A percentile compares a stretch with the other conserved stretches of the same genome.
phyloP scores from a whole-genome alignment of 2,329 filamentous ascomycete genomes.

The Aspergillus sp. region DNA sequence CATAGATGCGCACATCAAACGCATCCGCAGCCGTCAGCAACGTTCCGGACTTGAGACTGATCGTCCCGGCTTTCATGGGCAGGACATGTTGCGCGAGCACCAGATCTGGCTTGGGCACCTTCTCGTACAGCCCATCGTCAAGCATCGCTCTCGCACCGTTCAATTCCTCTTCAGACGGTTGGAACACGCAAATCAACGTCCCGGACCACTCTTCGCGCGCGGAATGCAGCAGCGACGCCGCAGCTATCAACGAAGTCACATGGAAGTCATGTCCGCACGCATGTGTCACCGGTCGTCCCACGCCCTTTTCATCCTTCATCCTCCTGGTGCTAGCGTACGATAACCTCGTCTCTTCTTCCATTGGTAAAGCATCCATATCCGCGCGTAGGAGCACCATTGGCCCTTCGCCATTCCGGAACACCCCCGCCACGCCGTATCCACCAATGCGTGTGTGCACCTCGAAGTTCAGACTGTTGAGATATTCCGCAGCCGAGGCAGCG shows the following conservation, averaged over 20 bases:
- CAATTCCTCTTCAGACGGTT: constrained; percentile 55
- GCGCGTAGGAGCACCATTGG: constrained; percentile 51
- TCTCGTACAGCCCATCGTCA: constrained; percentile 48
- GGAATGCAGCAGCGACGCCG: constrained; percentile 42
- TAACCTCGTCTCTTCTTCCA: constrained; percentile 49
- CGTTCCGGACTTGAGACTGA: constrained; percentile 26
- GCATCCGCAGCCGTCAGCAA: constrained; percentile 31
- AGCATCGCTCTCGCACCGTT: constrained; percentile 54
- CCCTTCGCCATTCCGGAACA: constrained; percentile 49
- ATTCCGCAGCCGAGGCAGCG: constrained; percentile 36
- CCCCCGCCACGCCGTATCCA: constrained; percentile 50
- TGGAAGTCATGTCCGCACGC: constrained; percentile 63
- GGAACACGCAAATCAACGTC: constrained; percentile 54
- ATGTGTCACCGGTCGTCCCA: constrained; percentile 54
- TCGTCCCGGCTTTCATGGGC: constrained; percentile 27
- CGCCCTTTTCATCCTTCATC: constrained; percentile 40
- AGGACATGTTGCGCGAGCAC: constrained; percentile 50
- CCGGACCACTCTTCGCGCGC: constrained; percentile 46
- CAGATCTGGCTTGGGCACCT: constrained; percentile 49
- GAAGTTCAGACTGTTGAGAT: constrained; percentile 35
- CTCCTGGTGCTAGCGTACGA: constrained; percentile 46
- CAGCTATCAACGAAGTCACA: constrained; percentile 50
- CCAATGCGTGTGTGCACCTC: constrained; percentile 47
- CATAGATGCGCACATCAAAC: constrained; percentile 32
- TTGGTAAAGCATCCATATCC: constrained; percentile 55